Evolutionary conservation across 208 protist species (phyloP).

Genomic region (Trichomonas vaginalis): DNA sequence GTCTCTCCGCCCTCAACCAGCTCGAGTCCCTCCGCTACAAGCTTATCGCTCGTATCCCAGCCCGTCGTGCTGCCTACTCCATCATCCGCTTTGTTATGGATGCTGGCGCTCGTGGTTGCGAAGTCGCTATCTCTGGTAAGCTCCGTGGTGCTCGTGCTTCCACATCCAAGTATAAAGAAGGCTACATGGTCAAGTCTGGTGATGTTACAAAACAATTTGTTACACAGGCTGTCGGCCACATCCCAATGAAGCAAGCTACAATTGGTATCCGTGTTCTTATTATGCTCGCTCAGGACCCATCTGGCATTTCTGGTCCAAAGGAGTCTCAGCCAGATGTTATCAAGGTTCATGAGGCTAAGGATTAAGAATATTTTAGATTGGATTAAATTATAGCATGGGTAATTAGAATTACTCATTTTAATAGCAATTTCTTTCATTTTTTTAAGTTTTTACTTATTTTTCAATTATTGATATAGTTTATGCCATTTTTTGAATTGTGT

Average conservation of each 20-base stretch:
- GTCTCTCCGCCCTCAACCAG: no score
- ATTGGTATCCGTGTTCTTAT: constrained; percentile 95
- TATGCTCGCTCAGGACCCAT: constrained; percentile 83
- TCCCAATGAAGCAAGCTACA: constrained; percentile 78
- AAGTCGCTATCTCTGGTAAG: constrained; percentile 95
- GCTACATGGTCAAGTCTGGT: constrained; percentile 96
- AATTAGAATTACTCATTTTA: background rate
- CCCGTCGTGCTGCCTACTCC: background rate
- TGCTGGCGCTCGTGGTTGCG: no score
- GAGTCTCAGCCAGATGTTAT: constrained; percentile 52
- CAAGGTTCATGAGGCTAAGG: constrained; percentile 57
- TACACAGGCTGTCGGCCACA: constrained; percentile 77
- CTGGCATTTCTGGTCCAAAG: constrained; percentile 43
- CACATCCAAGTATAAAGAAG: constrained; percentile 96
- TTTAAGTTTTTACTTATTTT: no score
- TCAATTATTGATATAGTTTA: no score
- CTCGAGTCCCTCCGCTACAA: no score
- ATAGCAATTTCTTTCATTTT: no score
- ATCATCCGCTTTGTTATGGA: no score
- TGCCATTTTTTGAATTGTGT: no score
- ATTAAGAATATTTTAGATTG: constrained; percentile 34
- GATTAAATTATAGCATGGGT: background rate
- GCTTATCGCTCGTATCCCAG: no score
- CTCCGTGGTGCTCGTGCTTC: constrained; percentile 88
- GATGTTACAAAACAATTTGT: constrained; percentile 60